A percentile compares a stretch with the other conserved stretches of the same genome.
Evolutionary conservation across 2,329 filamentous ascomycete genomes (phyloP).

Genomic region (Seiridium cupressi): DNA sequence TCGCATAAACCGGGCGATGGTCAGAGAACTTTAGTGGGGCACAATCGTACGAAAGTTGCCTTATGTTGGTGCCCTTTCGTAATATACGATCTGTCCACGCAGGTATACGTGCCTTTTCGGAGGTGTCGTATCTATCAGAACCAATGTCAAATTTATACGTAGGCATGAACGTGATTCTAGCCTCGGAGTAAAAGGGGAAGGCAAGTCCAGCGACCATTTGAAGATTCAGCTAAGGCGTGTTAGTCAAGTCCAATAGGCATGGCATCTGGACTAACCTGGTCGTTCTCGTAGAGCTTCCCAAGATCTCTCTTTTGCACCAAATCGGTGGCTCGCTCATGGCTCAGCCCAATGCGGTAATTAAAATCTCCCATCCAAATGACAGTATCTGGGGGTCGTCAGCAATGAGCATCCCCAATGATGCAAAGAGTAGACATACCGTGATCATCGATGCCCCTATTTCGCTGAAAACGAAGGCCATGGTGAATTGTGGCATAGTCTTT

Average conservation of each 20-base stretch:
- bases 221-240: conserved; percentile 67
- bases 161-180: conserved; percentile 81
- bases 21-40: conserved; percentile 88
- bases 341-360: conserved; percentile 92
- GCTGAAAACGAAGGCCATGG: conserved; percentile 83
- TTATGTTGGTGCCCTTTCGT: conserved; percentile 78
- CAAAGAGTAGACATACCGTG: conserved; percentile 56
- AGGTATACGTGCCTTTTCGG: conserved; percentile 91
- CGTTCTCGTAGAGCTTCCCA: conserved; percentile 82
- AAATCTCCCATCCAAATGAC: conserved; percentile 97
- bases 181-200: conserved; percentile 91
- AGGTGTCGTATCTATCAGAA: conserved; percentile 86
- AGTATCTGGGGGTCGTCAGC: conserved; percentile 46
- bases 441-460: conserved; percentile 86
- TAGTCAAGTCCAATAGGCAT: conserved; percentile 8
- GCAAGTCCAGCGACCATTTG: conserved; percentile 93
- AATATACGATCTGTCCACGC: conserved; percentile 97
- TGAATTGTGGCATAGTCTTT: conserved; percentile 89
- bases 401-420: background rate
- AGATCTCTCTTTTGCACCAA: conserved; percentile 72
- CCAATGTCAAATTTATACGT: conserved; percentile 96
- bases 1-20: conserved; percentile 90
- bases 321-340: conserved; percentile 72
- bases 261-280: conserved; percentile 60
- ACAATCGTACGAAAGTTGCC: conserved; percentile 78